Evolutionary conservation across 2,329 filamentous ascomycete genomes (phyloP), one percentile per base, ranked within the genome.

Genomic region (Stagonosporopsis rhizophila): DNA sequence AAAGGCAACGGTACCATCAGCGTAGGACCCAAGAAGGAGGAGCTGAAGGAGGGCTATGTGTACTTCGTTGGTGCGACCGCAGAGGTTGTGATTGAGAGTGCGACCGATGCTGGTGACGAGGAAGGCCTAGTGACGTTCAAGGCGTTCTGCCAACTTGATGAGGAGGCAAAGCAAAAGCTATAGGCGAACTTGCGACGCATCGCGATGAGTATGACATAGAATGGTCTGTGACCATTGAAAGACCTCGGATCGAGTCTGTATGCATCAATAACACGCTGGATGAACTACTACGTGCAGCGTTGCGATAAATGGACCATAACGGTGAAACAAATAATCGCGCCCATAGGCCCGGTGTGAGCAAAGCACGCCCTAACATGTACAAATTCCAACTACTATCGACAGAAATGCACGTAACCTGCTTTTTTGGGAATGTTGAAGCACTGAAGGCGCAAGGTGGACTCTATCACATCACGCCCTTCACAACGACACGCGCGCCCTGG

Each of bases 51-150:
- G 55, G 81, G 81, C 0, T 82, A 75, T 48, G 81, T 84, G 2
- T 83, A 78, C 64, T 84, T 84, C 58, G 90, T 97, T 4, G 95
- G 95, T 2, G 90, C 95, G 2, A 93, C 90, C 17, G 93, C 95
- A 0, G 90, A 96, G 77, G 82, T 90, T 32, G 84, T 94, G 3
- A 78, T 98, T 46, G 89, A 96, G 79, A 91, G 80, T 58, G 79
- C 77, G 14, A 78, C 78, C 0, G 86, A 86, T 23, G 70, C 58
- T 12, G 64, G 67, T 8, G 69, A 67, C 30, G 73, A 64, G 17
- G 88, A 92, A 53, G 86, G 89, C 52, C 89, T 98, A 64, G 89
- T 89, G 23, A 93, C 90, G 0, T 99, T 96, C 81, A 95, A 93
- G 80, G 95, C 94, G 0, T 97, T 96, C 75, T 96, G 92, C 70